phyloP scores from a whole-genome alignment of 768 basidiomycete genomes.

The Lactarius pseudohatsudake region DNA sequence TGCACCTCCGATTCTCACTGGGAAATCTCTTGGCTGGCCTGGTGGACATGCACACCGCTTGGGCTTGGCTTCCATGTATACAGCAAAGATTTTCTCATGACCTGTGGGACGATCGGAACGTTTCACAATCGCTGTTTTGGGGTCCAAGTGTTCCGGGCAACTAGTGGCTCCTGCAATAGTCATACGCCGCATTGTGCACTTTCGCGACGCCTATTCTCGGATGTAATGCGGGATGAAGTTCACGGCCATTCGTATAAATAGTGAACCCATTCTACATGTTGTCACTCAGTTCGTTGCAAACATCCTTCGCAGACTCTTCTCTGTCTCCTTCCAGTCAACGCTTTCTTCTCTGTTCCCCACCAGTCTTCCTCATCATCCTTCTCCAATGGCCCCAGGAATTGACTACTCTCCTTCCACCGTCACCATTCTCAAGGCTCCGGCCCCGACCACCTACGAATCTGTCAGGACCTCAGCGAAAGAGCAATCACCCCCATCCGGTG shows the following conservation, averaged over 20 bases:
- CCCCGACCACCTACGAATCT: not conserved
- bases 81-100: not conserved
- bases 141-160: not conserved
- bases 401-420: not conserved
- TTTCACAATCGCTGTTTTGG: not conserved
- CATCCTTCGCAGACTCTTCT: not conserved
- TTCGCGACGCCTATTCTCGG: not conserved
- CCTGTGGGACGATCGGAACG: not conserved
- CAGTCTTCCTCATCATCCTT: not conserved
- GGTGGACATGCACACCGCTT: not conserved
- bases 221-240: not conserved
- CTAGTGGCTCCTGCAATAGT: not conserved
- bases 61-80: not conserved
- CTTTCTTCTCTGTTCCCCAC: not conserved
- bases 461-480: not conserved
- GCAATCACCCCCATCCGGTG: slow-evolving; percentile 22
- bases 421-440: not conserved
- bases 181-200: not conserved
- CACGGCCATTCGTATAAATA: not conserved
- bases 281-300: not conserved
- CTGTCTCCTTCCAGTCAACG: not conserved
- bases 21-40: not conserved
- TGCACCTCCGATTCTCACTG: not conserved
- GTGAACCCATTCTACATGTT: no score
- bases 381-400: slow-evolving; percentile 17